A percentile compares a stretch with the other conserved stretches of the same genome.
phyloP scores from a whole-genome alignment of 768 basidiomycete genomes.

The Jaapia argillacea region DNA sequence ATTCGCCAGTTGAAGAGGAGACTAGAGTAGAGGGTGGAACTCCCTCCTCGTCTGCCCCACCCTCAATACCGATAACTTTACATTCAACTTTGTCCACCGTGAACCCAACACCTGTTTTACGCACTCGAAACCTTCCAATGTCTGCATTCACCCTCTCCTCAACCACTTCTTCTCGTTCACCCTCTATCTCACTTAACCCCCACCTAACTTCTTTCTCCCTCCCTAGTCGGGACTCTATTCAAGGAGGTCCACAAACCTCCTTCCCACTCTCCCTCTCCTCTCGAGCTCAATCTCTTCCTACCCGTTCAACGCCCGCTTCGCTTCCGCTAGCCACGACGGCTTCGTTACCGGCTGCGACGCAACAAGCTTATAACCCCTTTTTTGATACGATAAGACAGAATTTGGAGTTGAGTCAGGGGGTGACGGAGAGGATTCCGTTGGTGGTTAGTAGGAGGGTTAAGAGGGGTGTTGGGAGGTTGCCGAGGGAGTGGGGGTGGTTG shows the following conservation, averaged over 20 bases:
- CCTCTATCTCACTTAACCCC: background rate
- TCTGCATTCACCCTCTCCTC: constrained; percentile 50
- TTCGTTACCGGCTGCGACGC: background rate
- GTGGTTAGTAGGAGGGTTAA: constrained; percentile 32
- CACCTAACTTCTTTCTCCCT: constrained; percentile 9
- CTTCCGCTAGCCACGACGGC: constrained; percentile 15
- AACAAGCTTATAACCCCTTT: constrained; percentile 78
- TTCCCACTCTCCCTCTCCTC: too few species aligned
- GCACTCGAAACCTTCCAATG: constrained; percentile 51
- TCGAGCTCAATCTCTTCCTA: background rate
- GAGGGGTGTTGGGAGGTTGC: constrained; percentile 52
- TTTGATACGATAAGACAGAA: constrained; percentile 92
- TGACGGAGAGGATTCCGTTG: constrained; percentile 77
- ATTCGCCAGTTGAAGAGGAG: constrained; percentile 14
- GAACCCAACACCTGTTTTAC: constrained; percentile 25
- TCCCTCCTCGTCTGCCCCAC: too few species aligned
- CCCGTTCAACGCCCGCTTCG: constrained; percentile 8
- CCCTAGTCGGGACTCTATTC: too few species aligned
- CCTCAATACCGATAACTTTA: too few species aligned
- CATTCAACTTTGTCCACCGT: constrained; percentile 5
- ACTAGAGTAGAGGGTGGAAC: constrained; percentile 10
- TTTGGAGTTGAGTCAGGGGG: constrained; percentile 56
- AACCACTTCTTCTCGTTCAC: constrained; percentile 19
- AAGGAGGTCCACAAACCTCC: too few species aligned
- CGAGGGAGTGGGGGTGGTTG: constrained; percentile 74